These are phyloP conservation scores for Priceomyces fermenticarens DNA, from an alignment of 805 yeast genomes.

Conservation along the genomic window DNA sequence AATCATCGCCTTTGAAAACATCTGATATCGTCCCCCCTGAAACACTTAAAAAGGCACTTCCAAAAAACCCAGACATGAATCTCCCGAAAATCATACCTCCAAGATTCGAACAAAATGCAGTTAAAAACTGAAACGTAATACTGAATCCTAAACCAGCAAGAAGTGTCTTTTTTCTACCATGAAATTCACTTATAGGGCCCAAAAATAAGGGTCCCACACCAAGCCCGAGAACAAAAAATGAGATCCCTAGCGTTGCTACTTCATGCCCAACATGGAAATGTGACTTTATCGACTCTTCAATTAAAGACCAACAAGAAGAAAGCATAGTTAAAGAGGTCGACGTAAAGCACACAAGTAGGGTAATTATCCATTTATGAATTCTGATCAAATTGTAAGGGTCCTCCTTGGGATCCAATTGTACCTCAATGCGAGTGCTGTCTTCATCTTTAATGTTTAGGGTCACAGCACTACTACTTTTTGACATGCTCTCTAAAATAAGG, in stretches of 20 bases:
- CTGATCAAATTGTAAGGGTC: conserved; percentile 19
- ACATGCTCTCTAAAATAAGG: no score
- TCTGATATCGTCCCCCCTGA: conserved; percentile 30
- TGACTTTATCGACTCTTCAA: conserved; percentile 17
- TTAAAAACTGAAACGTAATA: conserved; percentile 19
- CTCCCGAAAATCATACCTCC: conserved; percentile 27
- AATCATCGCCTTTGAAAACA: conserved; percentile 20
- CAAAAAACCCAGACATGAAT: conserved; percentile 24
- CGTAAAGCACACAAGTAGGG: conserved; percentile 17
- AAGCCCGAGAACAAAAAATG: conserved; percentile 24
- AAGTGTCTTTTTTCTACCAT: conserved; percentile 58
- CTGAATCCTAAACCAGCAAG: conserved; percentile 18
- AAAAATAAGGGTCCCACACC: conserved; percentile 34
- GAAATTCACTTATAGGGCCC: conserved; percentile 60
- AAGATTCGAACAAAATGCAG: conserved; percentile 21
- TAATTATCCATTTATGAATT: conserved; percentile 25
- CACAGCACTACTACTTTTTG: no score
- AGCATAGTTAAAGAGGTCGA: conserved; percentile 15
- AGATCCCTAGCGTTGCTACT: conserved; percentile 23
- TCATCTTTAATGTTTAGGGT: no score
- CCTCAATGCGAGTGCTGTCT: neutral
- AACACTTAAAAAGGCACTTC: conserved; percentile 26
- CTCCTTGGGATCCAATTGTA: conserved; percentile 18
- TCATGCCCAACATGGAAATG: conserved; percentile 22
- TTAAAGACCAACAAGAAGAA: conserved; percentile 29